Base-by-base conservation (phyloP, 371 early-diverging fungal genomes). In the Mortierella sp. region DNA sequence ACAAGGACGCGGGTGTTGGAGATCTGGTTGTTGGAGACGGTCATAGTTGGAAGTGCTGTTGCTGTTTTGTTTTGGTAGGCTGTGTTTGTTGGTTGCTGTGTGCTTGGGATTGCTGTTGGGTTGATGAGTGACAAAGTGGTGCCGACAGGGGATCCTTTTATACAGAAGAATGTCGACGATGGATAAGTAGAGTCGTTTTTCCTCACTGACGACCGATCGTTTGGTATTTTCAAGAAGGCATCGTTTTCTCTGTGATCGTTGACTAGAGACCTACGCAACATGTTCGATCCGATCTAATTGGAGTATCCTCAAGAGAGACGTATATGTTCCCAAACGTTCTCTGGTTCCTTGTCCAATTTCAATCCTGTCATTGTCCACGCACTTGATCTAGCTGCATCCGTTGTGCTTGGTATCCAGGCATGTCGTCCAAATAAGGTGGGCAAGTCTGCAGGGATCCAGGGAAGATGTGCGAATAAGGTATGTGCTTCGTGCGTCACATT, bases 1-100 rank as follows among this genome's bases (percentile, higher is more conserved):
- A 77, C 63, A 42, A 84, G 75, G 71, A 84, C 75, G 55, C 84
- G 80, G 13, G 80, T 65, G 77, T 84, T 80, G 75, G 71, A 45
- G 77, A 80, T 52, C 26, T 78, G 70, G 52, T 52, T 24, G 68
- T 31, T 28, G 45, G 63, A 63, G 31, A 34, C 63, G 21, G 73
- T 73, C 76, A 73, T 83, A 77, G 74, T 74, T 52, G 70, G 44
- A 34, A 9, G 7, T 54, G 42, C 31, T 60, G n/a, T 48, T 48
- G 47, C 10, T 68, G 38, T 21, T 0, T n/a, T 65, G 8, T 3
- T 68, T 19, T 60, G 60, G 11, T 60, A 31, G 63, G 3, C 31
- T 3, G 28, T 60, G 63, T 60, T 60, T 11, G 57, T 24, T 60
- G 13, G 28, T 60, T 31, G 60, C 10, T 57, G 58, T 57, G 42